phyloP scores from a whole-genome alignment of 805 yeast genomes.

The Candida wancherniae region DNA sequence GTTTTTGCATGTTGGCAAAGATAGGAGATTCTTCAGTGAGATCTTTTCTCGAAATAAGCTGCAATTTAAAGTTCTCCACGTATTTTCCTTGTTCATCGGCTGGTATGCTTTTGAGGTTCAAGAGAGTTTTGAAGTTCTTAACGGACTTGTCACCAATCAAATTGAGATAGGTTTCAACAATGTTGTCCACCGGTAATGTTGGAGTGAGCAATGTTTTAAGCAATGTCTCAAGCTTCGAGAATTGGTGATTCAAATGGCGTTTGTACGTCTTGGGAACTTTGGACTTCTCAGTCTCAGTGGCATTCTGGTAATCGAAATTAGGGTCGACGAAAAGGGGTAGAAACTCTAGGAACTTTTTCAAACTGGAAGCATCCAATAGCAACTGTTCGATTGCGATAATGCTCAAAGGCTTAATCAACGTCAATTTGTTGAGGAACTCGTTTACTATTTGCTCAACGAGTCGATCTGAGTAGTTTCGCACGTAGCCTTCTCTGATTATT shows the following conservation, averaged over 20 bases:
- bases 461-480: slow-evolving; percentile 70
- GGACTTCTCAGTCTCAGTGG: slow-evolving; percentile 12
- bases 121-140: slow-evolving; percentile 58
- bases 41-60: slow-evolving; percentile 24
- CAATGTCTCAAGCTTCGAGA: slow-evolving; percentile 51
- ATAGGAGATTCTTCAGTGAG: slow-evolving; percentile 28
- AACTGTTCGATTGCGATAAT: slow-evolving; percentile 66
- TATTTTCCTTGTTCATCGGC: slow-evolving; percentile 25
- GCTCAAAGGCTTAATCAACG: slow-evolving; percentile 59
- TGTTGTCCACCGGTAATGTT: slow-evolving; percentile 53
- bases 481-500: slow-evolving; percentile 65
- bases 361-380: slow-evolving; percentile 60
- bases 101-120: slow-evolving; percentile 57
- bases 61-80: slow-evolving; percentile 34
- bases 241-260: slow-evolving; percentile 42
- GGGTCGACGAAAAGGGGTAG: slow-evolving; percentile 42
- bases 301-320: slow-evolving; percentile 25
- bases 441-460: slow-evolving; percentile 59
- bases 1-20: slow-evolving; percentile 24
- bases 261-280: slow-evolving; percentile 25
- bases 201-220: slow-evolving; percentile 64
- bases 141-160: slow-evolving; percentile 62
- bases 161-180: slow-evolving; percentile 61
- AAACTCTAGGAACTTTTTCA: slow-evolving; percentile 50
- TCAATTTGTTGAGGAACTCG: slow-evolving; percentile 53